These are phyloP conservation scores for Aspergillus vadensis DNA, from an alignment of 2,329 filamentous ascomycete species.

Conservation along the genomic window DNA sequence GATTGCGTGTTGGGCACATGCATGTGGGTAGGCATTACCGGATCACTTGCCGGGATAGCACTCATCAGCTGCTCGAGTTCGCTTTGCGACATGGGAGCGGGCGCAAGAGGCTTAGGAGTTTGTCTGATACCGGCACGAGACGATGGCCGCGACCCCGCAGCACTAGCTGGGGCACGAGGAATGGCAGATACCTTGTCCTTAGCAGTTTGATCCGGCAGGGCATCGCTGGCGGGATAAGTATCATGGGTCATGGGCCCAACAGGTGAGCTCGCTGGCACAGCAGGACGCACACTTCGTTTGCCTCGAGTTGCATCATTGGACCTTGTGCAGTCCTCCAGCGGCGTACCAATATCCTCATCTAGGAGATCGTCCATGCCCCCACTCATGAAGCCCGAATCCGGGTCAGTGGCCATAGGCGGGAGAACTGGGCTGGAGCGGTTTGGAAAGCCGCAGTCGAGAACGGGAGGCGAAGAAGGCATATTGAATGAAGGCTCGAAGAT, in stretches of 20 bases:
- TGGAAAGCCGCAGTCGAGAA: conserved; percentile 66
- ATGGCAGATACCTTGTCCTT: conserved; percentile 26
- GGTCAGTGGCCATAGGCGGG: conserved; percentile 57
- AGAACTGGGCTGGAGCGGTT: conserved; percentile 79
- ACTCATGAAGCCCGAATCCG: conserved; percentile 83
- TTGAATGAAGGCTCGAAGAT: conserved; percentile 70
- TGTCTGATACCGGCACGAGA: conserved; percentile 40
- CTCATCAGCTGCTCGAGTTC: conserved; percentile 36
- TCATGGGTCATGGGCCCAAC: conserved; percentile 26
- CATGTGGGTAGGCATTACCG: conserved; percentile 34
- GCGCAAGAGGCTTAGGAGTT: conserved; percentile 41
- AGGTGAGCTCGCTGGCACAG: conserved; percentile 32
- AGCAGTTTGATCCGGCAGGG: conserved; percentile 18
- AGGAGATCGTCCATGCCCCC: conserved; percentile 71
- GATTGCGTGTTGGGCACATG: conserved; percentile 26
- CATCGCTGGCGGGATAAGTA: conserved; percentile 23
- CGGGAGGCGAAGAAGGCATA: conserved; percentile 86
- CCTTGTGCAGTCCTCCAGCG: conserved; percentile 28
- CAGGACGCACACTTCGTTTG: conserved; percentile 26
- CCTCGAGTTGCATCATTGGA: conserved; percentile 22
- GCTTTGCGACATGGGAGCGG: conserved; percentile 39
- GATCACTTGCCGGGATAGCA: conserved; percentile 55
- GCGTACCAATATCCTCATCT: conserved; percentile 56
- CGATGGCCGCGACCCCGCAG: conserved; percentile 38
- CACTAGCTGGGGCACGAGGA: conserved; percentile 31